Conservation (phyloP, 768 basidiomycete species). For the Trametes elegans region DNA sequence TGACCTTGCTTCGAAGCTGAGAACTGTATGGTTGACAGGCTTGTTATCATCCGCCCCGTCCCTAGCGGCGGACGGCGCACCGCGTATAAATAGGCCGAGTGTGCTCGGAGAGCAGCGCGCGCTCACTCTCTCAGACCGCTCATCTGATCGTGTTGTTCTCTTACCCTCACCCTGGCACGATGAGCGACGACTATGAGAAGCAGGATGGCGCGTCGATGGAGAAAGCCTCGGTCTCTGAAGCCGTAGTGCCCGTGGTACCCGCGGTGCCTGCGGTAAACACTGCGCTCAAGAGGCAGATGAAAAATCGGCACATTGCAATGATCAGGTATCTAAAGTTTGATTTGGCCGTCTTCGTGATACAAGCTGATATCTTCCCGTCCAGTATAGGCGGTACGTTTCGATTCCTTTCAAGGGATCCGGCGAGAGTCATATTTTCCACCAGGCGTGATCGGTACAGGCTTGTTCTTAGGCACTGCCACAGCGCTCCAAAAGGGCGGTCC, state of each 20-base stretch:
- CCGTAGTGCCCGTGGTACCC: slow-evolving; percentile 4
- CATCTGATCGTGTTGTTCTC: too few species aligned
- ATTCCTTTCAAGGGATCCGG: too few species aligned
- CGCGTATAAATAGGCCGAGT: too few species aligned
- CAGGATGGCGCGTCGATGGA: background rate
- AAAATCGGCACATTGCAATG: slow-evolving; percentile 34
- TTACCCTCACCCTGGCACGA: background rate
- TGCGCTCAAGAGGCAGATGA: slow-evolving; percentile 28
- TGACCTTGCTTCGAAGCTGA: too few species aligned
- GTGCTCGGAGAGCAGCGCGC: too few species aligned
- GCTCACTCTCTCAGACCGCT: too few species aligned
- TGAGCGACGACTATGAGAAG: slow-evolving; percentile 4
- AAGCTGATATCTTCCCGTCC: background rate
- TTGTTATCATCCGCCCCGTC: too few species aligned
- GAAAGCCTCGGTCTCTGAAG: background rate
- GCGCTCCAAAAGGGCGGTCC: slow-evolving; percentile 44
- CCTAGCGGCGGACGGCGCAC: too few species aligned
- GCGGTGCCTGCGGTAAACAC: background rate
- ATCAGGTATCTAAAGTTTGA: slow-evolving; percentile 24
- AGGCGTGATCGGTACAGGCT: slow-evolving; percentile 49
- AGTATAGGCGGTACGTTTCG: slow-evolving; percentile 25
- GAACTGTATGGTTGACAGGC: too few species aligned
- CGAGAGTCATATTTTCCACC: background rate
- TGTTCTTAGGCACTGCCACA: slow-evolving; percentile 53
- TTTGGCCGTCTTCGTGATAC: background rate